phyloP scores from a whole-genome alignment of 176 grass and related monocot species.

The Oryza meridionalis region DNA sequence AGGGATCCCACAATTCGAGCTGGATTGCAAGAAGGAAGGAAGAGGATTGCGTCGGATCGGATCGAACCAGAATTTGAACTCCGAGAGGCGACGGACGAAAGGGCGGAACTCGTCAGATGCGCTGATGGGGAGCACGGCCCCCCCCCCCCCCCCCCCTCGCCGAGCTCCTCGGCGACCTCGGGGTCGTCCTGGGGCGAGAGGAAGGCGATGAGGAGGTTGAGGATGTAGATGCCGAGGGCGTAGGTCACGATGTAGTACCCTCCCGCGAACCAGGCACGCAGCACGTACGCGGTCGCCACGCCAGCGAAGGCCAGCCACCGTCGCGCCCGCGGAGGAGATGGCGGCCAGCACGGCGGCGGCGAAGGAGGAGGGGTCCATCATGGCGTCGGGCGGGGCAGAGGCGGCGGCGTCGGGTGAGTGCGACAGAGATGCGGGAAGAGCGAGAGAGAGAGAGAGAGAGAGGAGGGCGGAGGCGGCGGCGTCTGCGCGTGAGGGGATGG shows the following conservation, averaged over 20 bases:
- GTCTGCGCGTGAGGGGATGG: no score
- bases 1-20: neutral
- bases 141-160: constrained; percentile 42
- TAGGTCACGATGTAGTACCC: constrained; percentile 87
- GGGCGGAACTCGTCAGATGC: constrained; percentile 77
- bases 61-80: constrained; percentile 91
- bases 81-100: constrained; percentile 75
- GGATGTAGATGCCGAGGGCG: constrained; percentile 75
- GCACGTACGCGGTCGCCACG: constrained; percentile 48
- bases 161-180: constrained; percentile 57
- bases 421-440: no score
- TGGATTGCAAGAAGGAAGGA: neutral
- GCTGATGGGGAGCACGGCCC: constrained; percentile 58
- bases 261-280: constrained; percentile 70
- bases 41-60: constrained; percentile 1
- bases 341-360: neutral
- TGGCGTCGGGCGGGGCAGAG: neutral
- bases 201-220: constrained; percentile 78
- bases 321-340: constrained; percentile 20
- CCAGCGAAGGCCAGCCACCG: constrained; percentile 57
- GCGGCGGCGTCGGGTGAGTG: no score
- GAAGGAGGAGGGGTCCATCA: constrained; percentile 43
- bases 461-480: no score
- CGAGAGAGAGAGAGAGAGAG: no score
- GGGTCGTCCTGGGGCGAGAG: constrained; percentile 84